Percentiles rank a stretch among this genome's conserved stretches.
Evolutionary conservation across 1,284 basidiomycete species (phyloP).

Genomic region (Ganoderma leucocontextum): DNA sequence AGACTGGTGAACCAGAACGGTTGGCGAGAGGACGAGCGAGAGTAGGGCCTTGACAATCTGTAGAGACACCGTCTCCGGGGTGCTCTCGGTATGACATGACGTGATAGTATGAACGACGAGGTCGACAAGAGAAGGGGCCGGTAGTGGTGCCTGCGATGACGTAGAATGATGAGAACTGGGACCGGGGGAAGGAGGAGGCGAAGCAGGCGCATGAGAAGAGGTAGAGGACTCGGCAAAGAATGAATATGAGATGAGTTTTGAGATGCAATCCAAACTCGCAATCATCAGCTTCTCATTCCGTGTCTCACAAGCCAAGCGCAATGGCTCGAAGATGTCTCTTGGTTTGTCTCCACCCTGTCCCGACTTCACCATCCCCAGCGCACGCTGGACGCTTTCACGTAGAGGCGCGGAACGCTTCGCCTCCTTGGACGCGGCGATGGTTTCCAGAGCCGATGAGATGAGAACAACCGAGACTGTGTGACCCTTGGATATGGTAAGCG

Average conservation of each 20-base stretch:
- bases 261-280: conserved; percentile 94
- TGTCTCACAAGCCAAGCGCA: conserved; percentile 94
- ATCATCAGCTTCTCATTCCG: conserved; percentile 92
- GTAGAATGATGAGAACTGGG: conserved; percentile 53
- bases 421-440: conserved; percentile 89
- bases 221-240: conserved; percentile 82
- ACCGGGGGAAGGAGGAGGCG: conserved; percentile 77
- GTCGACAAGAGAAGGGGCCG: conserved; percentile 83
- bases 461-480: conserved; percentile 79
- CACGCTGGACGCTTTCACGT: conserved; percentile 82
- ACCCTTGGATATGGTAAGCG: conserved; percentile 76
- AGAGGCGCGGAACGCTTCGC: conserved; percentile 86
- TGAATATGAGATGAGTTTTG: conserved; percentile 95
- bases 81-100: conserved; percentile 87
- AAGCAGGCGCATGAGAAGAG: conserved; percentile 53
- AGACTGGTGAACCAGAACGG: conserved; percentile 91
- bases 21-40: conserved; percentile 86
- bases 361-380: conserved; percentile 83
- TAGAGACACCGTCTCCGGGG: conserved; percentile 89
- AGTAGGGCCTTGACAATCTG: conserved; percentile 96
- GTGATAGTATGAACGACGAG: conserved; percentile 94
- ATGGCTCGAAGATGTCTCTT: conserved; percentile 90
- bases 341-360: conserved; percentile 77
- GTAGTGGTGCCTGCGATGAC: conserved; percentile 59
- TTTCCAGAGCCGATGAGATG: conserved; percentile 88